phyloP scores from a whole-genome alignment of 495 filamentous ascomycete genomes.

The Penicillium macrosclerotiorum region DNA sequence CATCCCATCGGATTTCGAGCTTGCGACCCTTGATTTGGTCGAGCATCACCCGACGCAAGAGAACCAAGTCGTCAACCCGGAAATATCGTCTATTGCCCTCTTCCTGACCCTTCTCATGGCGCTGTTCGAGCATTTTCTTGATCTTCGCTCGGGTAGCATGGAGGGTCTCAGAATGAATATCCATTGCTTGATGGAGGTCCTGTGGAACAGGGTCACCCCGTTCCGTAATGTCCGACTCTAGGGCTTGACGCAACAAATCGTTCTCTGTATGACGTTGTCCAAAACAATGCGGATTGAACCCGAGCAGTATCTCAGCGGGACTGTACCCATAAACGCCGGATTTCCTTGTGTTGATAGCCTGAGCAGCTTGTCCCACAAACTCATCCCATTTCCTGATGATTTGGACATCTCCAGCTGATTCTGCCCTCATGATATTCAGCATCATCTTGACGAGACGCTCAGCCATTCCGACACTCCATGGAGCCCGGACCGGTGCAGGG shows the following conservation, averaged over 20 bases:
- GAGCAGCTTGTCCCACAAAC: background rate
- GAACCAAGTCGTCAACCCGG: background rate
- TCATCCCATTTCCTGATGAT: background rate
- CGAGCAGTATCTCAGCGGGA: background rate
- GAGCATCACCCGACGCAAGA: background rate
- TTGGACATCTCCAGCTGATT: background rate
- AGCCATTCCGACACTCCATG: background rate
- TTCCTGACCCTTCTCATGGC: too few species aligned
- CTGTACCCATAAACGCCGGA: background rate
- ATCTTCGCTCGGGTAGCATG: background rate
- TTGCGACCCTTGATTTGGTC: background rate
- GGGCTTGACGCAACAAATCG: background rate
- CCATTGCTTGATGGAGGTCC: background rate
- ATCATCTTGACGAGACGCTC: background rate
- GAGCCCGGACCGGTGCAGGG: background rate
- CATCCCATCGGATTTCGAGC: background rate
- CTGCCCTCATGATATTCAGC: background rate
- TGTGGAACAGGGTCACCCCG: background rate
- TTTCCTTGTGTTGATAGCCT: background rate
- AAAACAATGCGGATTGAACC: background rate
- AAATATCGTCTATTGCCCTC: background rate
- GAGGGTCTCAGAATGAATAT: background rate
- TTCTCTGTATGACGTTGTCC: background rate
- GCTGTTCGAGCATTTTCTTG: too few species aligned
- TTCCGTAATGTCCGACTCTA: background rate